Evolutionary conservation across 768 basidiomycete species (phyloP).

Genomic region (Leccinellum albellum): DNA sequence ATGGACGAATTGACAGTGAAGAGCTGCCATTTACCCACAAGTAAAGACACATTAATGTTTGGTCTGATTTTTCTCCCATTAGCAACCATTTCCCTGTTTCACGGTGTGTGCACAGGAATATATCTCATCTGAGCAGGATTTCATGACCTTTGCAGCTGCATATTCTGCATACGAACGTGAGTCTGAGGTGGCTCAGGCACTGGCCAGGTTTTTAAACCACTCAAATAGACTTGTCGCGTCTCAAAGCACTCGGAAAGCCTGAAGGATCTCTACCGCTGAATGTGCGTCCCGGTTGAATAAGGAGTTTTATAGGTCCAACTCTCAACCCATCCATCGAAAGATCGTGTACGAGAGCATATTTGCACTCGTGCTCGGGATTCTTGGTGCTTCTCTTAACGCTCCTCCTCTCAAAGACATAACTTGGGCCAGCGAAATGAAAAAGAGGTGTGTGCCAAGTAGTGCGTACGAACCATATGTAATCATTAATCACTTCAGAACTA

Average conservation of each 20-base stretch:
- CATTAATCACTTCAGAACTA: slow-evolving; percentile 43
- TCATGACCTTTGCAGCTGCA: slow-evolving; percentile 46
- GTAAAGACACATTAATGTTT: slow-evolving; percentile 36
- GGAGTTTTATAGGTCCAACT: background rate
- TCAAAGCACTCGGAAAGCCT: slow-evolving; percentile 72
- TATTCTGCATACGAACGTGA: slow-evolving; percentile 79
- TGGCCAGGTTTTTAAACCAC: background rate
- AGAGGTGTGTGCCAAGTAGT: slow-evolving; percentile 48
- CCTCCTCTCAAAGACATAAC: slow-evolving; percentile 75
- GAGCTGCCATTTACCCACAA: background rate
- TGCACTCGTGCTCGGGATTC: slow-evolving; percentile 60
- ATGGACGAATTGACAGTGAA: no score
- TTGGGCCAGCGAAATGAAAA: slow-evolving; percentile 88
- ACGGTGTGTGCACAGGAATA: slow-evolving; percentile 38
- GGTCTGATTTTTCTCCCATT: slow-evolving; percentile 45
- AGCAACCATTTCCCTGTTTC: slow-evolving; percentile 48
- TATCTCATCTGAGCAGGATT: background rate
- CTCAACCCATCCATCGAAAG: slow-evolving; percentile 34
- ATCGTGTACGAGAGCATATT: slow-evolving; percentile 63
- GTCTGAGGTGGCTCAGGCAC: slow-evolving; percentile 31
- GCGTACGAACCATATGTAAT: background rate
- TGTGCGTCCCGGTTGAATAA: slow-evolving; percentile 36
- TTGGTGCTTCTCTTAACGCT: slow-evolving; percentile 70
- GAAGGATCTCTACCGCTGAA: slow-evolving; percentile 63
- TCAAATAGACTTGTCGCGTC: slow-evolving; percentile 61